Evolutionary conservation across 768 basidiomycete species (phyloP), one percentile per base, ranked within the genome.

Genomic region (Tulasnella calospora): DNA sequence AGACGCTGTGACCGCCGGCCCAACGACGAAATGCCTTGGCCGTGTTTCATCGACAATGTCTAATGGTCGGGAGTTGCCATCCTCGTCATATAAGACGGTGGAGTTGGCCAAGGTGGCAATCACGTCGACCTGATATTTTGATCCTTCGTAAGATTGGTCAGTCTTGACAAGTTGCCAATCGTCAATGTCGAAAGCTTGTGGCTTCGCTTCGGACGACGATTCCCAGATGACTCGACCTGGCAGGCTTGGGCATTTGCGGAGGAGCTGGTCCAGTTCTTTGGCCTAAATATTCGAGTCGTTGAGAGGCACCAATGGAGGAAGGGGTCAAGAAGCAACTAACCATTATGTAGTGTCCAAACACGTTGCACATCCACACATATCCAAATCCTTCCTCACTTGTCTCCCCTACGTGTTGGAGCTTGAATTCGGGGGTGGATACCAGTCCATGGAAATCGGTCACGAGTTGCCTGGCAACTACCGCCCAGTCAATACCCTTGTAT

Each of bases 351-450:
- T 95, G 94, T 0, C 91, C 90, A 77, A 95, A 94, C 36, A 94
- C 84, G 81, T 95, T 95, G 79, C 89, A 92, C 82, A 95, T 93
- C 93, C 94, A 96, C 9, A 91, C 88, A 88, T 88, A 91, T 3
- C 94, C 94, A 0, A 94, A 84, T 7, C 91, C 90, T 80, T 96
- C 93, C 5, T 84, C 84, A 80, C 89, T 92, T 73, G 87, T 81
- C 80, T 90, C 88, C 10, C 92, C 93, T 15, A 79, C 82, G 38
- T 86, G 83, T 82, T 95, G 93, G 5, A 86, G 78, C 81, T 91
- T 88, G 83, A 83, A 94, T 19, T 75, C 80, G 1, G 92, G 93
- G 4, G 84, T 78, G 7, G 90, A 89, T 67, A 92, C 83, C 5
- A 88, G 86, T 19, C 80, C 81, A 71, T 91, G 81, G 23, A 88